Evolutionary conservation across 108 stramenopile genomes (phyloP), one percentile per base, ranked within the genome.

Genomic region (Conticribra guillardii): DNA sequence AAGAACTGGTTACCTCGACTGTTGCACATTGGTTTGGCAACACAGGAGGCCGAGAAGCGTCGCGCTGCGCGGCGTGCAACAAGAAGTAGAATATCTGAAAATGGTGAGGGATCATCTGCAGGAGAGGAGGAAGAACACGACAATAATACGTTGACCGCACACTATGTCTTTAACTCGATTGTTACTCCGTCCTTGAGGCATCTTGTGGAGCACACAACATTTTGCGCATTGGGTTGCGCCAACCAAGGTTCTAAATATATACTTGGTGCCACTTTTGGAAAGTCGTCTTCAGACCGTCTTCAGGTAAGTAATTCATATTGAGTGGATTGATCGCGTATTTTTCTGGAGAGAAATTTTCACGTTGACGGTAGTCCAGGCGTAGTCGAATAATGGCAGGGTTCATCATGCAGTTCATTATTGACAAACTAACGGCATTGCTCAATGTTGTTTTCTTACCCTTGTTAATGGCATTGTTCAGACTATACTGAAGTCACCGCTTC

Each of bases 21-120:
- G 24, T 51, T 95, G 58, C 78, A 85, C 30, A 89, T 95, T 32
- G 91, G 85, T 22, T 72, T 82, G 60, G 85, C 93, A 31, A 89
- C 93, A 21, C 70, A 82, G 30, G 90, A 95, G 64, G 93, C 91
- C 27, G 93, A 92, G 45, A 92, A 89, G 74, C 83, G 93, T 34
- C 79, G 86, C 11, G 81, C 80, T n/a, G 93, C 89, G 21, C 70
- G 89, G 22, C 41, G 68, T 31, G 53, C 33, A 61, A 41, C 37
- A 11, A 76, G 55, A 59, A 82, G 28, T 29, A 44, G 18, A 31
- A 58, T 29, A 2, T 48, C 34, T 31, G 34, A 33, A 37, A 63
- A 51, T 17, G 46, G 47, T 24, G 24, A 53, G 30, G 59, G 48
- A 24, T 63, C 28, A 30, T 26, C 54, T 29, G 62, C 18, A 54